Base-by-base conservation (phyloP, 768 basidiomycete species). In the Russula brevipes region DNA sequence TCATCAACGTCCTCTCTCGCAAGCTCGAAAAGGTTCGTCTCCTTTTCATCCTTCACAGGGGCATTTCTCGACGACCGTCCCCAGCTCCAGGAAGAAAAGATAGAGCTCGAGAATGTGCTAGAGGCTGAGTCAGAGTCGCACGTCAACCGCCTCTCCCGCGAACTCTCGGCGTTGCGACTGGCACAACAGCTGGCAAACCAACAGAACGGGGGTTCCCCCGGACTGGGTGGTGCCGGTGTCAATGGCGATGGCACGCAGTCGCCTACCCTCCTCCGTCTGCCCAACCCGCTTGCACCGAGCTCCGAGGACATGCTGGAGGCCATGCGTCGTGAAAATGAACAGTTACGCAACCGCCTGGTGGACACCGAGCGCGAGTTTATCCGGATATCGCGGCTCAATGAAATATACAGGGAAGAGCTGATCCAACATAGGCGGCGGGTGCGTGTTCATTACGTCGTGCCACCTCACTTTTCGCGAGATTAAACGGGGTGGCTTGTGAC, bases 91-190 rank as follows among this genome's bases (percentile, higher is more conserved):
- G 88, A 91, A 71, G 91, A 94, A 74, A 94, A 94, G 70, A 88
- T 93, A 51, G 83, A 84, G 30, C 78, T 92, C 41, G 91, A 92
- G 73, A 92, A 92, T 70, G 81, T 78, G 1, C 81, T 90, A 41
- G 91, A 94, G 73, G 91, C 89, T 9, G 91, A 93, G 73, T 87
- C 83, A n/a, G 90, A 93, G 74, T 85, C 82, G 17, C 89, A 91
- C 74, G 91, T 92, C 61, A 91, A 91, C 68, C 76, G 83, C 59
- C 77, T 93, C 44, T 83, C 84, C 33, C 77, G 89, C 51, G 88
- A 93, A 72, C 76, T 93, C 38, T 79, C 82, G 24, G 83, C 82
- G 2, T 72, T 92, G 67, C 79, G 87, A 51, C 75, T 82, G 3
- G 82, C 80, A 3, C 86, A 88, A 68, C 81, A 81, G 36, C 81